These are phyloP conservation scores for Echinosophora koreensis DNA, from an alignment of 306 rosid species.

Conservation along the genomic window DNA sequence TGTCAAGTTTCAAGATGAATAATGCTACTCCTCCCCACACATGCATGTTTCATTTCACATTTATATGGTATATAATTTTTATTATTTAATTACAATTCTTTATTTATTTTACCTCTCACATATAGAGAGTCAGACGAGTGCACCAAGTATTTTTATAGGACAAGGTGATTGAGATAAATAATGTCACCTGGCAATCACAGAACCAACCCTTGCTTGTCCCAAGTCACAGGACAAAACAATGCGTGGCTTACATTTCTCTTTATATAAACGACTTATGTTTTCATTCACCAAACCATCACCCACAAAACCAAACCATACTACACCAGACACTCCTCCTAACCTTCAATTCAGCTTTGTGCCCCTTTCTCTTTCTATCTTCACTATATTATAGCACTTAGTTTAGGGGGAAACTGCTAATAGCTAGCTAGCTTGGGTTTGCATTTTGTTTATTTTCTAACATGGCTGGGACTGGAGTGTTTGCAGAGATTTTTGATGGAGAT, in stretches of 20 bases:
- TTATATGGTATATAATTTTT: no score
- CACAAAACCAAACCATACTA: conserved; percentile 42
- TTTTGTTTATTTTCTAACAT: conserved; percentile 42
- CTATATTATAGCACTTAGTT: conserved; percentile 6
- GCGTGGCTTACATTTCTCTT: conserved; percentile 63
- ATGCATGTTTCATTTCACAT: no score
- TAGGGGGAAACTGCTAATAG: background rate
- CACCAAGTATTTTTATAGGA: background rate
- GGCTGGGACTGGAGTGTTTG: conserved; percentile 81
- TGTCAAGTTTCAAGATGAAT: background rate
- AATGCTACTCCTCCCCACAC: background rate
- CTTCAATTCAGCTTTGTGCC: conserved; percentile 23
- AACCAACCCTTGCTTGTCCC: conserved; percentile 47
- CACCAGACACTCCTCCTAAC: conserved; percentile 54
- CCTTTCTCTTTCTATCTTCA: background rate
- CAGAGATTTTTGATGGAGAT: conserved; percentile 84
- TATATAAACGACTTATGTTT: conserved; percentile 37
- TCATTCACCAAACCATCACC: conserved; percentile 46
- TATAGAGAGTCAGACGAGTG: background rate
- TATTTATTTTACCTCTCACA: no score
- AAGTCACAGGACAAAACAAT: conserved; percentile 30
- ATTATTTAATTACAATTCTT: background rate
- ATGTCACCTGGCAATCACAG: conserved; percentile 57
- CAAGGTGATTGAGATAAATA: conserved; percentile 20
- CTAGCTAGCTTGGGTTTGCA: background rate